Base-by-base conservation (phyloP, 164 flowering plant genomes). In the Chimonanthus salicifolius region DNA sequence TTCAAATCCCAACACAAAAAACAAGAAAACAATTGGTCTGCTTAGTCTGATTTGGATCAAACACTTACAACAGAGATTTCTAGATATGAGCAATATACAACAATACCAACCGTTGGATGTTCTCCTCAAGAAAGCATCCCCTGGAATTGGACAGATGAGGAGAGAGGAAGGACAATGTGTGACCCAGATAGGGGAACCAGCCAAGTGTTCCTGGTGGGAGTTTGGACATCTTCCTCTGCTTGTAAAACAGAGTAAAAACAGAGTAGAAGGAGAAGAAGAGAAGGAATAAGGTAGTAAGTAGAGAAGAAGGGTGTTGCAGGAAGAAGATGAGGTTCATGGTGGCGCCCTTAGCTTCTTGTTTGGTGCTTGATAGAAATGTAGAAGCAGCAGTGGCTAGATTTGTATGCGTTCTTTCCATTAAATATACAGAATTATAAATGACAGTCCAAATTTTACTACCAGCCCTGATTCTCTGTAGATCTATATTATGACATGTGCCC, bases 171-270 rank as follows among this genome's bases (percentile, higher is more conserved):
- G 69, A 49, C 4, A 73, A 15, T 3, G 75, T 73, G 10, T 66
- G 62, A 2, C 75, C 75, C 21, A 73, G 70, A 46, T 21, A 73
- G 2, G 75, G 69, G 47, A 20, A 6, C 75, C 75, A 73, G 8
- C 70, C 75, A 3, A 73, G 45, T 43, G 13, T 73, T 11, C 75
- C 75, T 7, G 75, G 75, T 6, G 75, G 75, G n/a, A 73, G 70
- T 7, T 50, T 72, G 9, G 65, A 58, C 66, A 48, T 46, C n/a
- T 72, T 64, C 9, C 62, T 49, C 20, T 43, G 44, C 21, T 15
- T 10, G 69, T 64, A 11, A 7, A 68, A 68, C 54, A 43, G 48
- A n/a, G 21, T 21, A 62, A n/a, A 10, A 47, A 45, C 46, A 20
- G 49, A 20, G 21, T 20, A 20, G 21, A 20, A 20, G 21, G 21